Percentiles rank a stretch among this genome's conserved stretches.
Conservation (phyloP, 176 grass and related monocot species). For the Oryza officinalis region DNA sequence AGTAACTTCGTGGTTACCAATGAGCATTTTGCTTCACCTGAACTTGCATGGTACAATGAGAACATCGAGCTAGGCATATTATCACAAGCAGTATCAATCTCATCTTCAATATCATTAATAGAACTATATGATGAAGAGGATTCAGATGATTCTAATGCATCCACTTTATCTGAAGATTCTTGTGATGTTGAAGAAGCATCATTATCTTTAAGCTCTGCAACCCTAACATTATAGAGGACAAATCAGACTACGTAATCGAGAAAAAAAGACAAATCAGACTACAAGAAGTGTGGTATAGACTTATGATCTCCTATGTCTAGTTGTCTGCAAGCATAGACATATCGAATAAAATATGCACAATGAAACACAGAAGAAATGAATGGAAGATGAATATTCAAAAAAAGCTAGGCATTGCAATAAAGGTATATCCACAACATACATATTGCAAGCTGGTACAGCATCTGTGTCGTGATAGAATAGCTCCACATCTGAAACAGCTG, state of each 20-base stretch:
- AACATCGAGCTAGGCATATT: slow-evolving; percentile 41
- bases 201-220: slow-evolving; percentile 49
- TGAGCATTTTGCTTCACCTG: slow-evolving; percentile 34
- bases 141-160: slow-evolving; percentile 61
- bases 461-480: slow-evolving; percentile 35
- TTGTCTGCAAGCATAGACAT: background rate
- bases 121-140: slow-evolving; percentile 76
- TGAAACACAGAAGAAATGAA: slow-evolving; percentile 15
- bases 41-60: slow-evolving; percentile 34
- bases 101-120: slow-evolving; percentile 58
- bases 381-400: background rate
- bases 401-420: background rate
- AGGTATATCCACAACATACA: slow-evolving; percentile 40
- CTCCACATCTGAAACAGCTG: slow-evolving; percentile 41
- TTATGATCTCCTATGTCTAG: background rate
- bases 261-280: background rate
- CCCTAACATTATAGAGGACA: slow-evolving; percentile 38
- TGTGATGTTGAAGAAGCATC: slow-evolving; percentile 62
- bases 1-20: slow-evolving; percentile 44
- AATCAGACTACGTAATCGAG: background rate
- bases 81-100: slow-evolving; percentile 29
- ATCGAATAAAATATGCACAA: slow-evolving; percentile 8
- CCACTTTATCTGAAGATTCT: slow-evolving; percentile 60
- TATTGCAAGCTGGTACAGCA: slow-evolving; percentile 34
- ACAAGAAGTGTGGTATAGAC: background rate